Conservation (phyloP, 441 rosid genomes). For the Jatropha multifida region DNA sequence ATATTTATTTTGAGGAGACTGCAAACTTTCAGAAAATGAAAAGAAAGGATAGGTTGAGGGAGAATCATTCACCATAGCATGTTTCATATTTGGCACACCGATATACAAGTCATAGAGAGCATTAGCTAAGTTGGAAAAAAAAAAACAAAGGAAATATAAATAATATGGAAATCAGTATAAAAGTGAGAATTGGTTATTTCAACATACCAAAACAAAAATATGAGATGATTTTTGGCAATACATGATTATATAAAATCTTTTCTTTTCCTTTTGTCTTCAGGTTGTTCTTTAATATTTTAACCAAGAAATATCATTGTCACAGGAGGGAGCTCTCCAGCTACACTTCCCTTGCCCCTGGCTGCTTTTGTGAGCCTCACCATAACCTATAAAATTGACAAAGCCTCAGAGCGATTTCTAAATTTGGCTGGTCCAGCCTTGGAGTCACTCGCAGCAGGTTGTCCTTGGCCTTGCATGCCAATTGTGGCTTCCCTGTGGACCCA, state of each 20-base stretch:
- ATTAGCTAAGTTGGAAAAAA: too few species aligned
- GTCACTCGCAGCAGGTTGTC: constrained; percentile 87
- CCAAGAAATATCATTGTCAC: constrained; percentile 36
- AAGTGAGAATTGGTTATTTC: too few species aligned
- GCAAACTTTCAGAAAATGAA: neutral
- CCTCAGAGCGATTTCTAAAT: constrained; percentile 71
- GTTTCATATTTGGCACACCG: neutral
- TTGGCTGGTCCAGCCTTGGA: constrained; percentile 88
- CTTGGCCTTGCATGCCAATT: constrained; percentile 99
- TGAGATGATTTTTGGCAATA: neutral
- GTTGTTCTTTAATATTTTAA: constrained; percentile 16
- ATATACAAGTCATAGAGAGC: neutral
- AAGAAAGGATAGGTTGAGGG: neutral
- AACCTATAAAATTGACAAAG: constrained; percentile 94
- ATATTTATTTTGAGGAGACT: neutral
- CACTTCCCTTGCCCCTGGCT: constrained; percentile 95
- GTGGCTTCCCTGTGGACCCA: constrained; percentile 94
- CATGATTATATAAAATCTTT: neutral
- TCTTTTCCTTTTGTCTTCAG: neutral
- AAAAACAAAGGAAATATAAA: too few species aligned
- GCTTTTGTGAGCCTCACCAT: constrained; percentile 95
- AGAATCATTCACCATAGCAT: neutral
- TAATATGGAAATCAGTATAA: too few species aligned
- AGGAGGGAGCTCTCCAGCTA: constrained; percentile 88
- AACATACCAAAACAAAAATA: too few species aligned